Conservation (phyloP, 2,329 filamentous ascomycete genomes). For the Colletotrichum ledebouriae region DNA sequence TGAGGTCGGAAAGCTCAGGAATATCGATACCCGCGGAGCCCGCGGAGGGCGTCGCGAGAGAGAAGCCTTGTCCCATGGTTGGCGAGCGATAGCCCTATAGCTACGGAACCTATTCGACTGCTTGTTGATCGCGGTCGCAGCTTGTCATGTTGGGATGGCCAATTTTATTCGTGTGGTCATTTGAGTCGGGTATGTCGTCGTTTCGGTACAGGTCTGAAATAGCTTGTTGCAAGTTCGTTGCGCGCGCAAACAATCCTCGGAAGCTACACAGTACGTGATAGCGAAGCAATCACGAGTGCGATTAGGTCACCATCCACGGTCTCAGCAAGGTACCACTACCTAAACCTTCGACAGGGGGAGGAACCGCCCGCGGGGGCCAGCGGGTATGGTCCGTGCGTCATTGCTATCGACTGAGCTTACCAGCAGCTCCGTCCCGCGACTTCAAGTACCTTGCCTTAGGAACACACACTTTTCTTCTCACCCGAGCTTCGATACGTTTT, state of each 20-base stretch:
- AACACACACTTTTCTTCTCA: too few species aligned
- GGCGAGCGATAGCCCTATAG: conserved; percentile 23
- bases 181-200: neutral
- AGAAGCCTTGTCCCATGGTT: conserved; percentile 96
- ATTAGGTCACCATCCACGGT: conserved; percentile 38
- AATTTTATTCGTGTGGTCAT: conserved; percentile 9
- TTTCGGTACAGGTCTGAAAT: neutral
- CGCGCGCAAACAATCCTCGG: neutral
- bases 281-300: conserved; percentile 37
- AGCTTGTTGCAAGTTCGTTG: neutral
- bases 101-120: conserved; percentile 34
- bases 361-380: conserved; percentile 9
- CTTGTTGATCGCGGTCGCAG: conserved; percentile 18
- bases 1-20: conserved; percentile 89
- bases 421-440: too few species aligned
- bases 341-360: conserved; percentile 28
- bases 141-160: conserved; percentile 35
- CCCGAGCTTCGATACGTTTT: too few species aligned
- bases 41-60: conserved; percentile 89
- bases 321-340: conserved; percentile 12
- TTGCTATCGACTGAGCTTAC: neutral
- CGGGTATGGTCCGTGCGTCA: conserved; percentile 25
- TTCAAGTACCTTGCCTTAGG: too few species aligned
- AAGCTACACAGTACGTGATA: neutral
- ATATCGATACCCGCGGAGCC: conserved; percentile 95